phyloP scores from a whole-genome alignment of 352 stramenopile genomes.

The Phytopythium kandeliae region DNA sequence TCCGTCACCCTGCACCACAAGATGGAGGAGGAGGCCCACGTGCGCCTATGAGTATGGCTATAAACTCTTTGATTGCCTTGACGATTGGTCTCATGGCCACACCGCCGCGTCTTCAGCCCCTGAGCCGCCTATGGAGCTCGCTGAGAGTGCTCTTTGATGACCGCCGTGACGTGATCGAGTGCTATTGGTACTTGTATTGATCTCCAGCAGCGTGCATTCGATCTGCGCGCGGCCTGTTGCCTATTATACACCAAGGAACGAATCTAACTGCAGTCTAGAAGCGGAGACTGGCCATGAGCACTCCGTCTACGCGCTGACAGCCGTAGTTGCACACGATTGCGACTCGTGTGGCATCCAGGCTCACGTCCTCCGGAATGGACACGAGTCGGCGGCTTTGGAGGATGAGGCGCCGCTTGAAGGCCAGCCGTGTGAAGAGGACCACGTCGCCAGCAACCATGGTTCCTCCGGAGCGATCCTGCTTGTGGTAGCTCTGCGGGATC shows the following conservation, averaged over 20 bases:
- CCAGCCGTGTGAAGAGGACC: conserved; percentile 28
- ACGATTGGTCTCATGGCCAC: no score
- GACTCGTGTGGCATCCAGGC: neutral
- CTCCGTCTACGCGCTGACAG: neutral
- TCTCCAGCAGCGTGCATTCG: neutral
- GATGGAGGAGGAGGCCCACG: conserved; percentile 27
- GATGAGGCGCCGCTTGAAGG: conserved; percentile 22
- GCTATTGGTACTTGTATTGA: no score
- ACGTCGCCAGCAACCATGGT: conserved; percentile 20
- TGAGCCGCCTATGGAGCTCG: no score
- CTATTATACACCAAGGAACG: neutral
- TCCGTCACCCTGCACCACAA: conserved; percentile 28
- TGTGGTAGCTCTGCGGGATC: conserved; percentile 20
- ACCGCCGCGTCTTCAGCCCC: no score
- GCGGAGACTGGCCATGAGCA: neutral
- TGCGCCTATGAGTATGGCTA: conserved; percentile 1
- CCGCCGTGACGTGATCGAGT: no score
- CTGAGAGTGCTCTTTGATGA: no score
- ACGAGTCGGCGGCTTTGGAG: conserved; percentile 8
- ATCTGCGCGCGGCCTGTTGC: neutral
- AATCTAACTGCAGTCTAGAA: neutral
- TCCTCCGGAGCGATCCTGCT: conserved; percentile 22
- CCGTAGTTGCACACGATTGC: conserved; percentile 4
- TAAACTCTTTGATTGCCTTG: no score
- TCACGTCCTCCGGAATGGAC: conserved; percentile 13